phyloP scores from a whole-genome alignment of 2,329 filamentous ascomycete genomes.

The Fusarium nelsonii region DNA sequence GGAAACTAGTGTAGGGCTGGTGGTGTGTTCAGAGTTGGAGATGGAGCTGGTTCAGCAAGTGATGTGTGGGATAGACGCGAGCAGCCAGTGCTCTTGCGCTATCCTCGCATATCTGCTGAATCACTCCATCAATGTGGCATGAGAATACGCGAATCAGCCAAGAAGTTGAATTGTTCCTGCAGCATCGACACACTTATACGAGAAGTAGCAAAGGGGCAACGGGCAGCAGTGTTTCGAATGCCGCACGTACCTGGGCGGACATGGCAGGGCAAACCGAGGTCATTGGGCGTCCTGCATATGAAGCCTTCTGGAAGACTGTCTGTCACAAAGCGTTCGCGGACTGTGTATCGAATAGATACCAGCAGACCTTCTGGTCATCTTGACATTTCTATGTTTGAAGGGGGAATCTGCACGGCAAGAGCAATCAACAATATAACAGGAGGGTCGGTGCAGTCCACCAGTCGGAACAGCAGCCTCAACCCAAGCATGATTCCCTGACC shows the following conservation, averaged over 20 bases:
- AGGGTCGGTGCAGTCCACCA: constrained; percentile 37
- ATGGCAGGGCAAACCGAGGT: constrained; percentile 34
- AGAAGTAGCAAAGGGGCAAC: constrained; percentile 14
- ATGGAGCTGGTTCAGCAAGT: neutral
- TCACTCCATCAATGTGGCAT: neutral
- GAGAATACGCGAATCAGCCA: constrained; percentile 9
- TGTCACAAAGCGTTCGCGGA: constrained; percentile 28
- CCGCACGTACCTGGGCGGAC: constrained; percentile 22
- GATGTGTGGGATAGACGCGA: neutral
- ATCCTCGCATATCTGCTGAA: neutral
- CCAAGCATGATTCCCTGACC: constrained; percentile 27
- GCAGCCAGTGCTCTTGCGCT: neutral
- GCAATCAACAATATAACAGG: constrained; percentile 44
- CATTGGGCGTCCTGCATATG: constrained; percentile 34
- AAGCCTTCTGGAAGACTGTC: constrained; percentile 45
- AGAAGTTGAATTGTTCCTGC: constrained; percentile 24
- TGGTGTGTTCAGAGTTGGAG: neutral
- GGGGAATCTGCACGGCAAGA: constrained; percentile 27
- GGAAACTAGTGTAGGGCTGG: constrained; percentile 15
- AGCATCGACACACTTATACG: constrained; percentile 17
- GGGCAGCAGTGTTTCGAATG: constrained; percentile 20
- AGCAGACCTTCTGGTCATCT: constrained; percentile 23
- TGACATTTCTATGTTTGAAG: constrained; percentile 31
- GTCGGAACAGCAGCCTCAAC: constrained; percentile 27
- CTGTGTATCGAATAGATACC: constrained; percentile 30